Conservation (phyloP, 129 eudicot genomes). For the Dittrichia graveolens region DNA sequence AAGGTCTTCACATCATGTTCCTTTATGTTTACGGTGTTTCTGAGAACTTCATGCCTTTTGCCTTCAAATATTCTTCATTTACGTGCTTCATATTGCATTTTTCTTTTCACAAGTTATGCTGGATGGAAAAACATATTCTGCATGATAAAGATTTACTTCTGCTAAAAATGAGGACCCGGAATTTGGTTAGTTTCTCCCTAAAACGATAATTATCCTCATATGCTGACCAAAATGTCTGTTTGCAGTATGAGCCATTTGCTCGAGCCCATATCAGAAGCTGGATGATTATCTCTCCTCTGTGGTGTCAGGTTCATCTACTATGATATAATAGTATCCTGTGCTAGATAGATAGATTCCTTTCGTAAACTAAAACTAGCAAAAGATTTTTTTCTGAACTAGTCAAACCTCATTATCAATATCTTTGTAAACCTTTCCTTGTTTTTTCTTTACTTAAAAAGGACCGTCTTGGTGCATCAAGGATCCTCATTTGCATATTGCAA, state of each 20-base stretch:
- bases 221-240: constrained; percentile 17
- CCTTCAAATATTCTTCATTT: background rate
- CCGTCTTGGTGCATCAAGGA: constrained; percentile 4
- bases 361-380: background rate
- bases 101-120: background rate
- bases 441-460: background rate
- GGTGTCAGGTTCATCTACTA: constrained; percentile 23
- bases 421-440: background rate
- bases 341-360: background rate
- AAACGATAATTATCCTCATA: background rate
- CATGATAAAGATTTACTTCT: constrained; percentile 12
- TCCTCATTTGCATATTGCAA: constrained; percentile 11
- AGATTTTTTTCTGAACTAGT: constrained; percentile 2
- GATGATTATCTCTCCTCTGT: constrained; percentile 6
- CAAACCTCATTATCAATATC: background rate
- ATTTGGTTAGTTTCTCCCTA: background rate
- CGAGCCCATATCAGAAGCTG: constrained; percentile 1
- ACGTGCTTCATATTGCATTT: background rate
- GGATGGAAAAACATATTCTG: constrained; percentile 9
- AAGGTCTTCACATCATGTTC: background rate
- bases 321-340: constrained; percentile 4
- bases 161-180: background rate
- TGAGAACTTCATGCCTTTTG: background rate
- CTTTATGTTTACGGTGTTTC: background rate
- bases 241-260: constrained; percentile 10